Percentiles rank a stretch among this genome's conserved stretches.
Evolutionary conservation across 73 alveolate genomes (phyloP).

Genomic region (Tetrahymena borealis): DNA sequence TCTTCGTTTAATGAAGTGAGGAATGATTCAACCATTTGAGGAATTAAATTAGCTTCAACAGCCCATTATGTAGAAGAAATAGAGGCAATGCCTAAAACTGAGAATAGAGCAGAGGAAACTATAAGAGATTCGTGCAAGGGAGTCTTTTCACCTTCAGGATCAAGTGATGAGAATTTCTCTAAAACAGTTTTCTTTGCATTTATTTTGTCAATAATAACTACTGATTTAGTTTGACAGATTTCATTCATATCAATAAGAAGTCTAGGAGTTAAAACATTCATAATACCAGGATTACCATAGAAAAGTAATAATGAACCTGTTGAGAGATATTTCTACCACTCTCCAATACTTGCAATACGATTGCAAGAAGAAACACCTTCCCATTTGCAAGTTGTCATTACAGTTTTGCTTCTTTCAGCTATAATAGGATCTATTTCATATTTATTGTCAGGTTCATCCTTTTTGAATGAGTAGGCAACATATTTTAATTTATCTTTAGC

Average conservation of each 20-base stretch:
- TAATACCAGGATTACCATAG: conserved; percentile 37
- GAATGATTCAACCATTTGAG: conserved; percentile 21
- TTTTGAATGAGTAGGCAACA: conserved; percentile 23
- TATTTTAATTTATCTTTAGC: conserved; percentile 34
- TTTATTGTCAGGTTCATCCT: conserved; percentile 12
- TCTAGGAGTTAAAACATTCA: conserved; percentile 25
- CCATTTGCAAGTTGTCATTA: conserved; percentile 3
- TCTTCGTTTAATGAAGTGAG: conserved; percentile 12
- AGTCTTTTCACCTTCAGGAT: conserved; percentile 47
- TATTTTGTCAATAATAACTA: conserved; percentile 32
- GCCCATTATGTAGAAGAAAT: conserved; percentile 35
- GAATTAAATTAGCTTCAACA: conserved; percentile 13
- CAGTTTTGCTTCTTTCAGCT: conserved; percentile 2
- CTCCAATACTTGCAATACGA: conserved; percentile 37
- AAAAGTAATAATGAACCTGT: conserved; percentile 23
- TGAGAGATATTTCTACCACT: conserved; percentile 11
- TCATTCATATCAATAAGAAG: conserved; percentile 24
- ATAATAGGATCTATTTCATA: conserved; percentile 21
- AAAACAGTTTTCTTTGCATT: conserved; percentile 40
- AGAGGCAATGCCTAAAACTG: conserved; percentile 20
- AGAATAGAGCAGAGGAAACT: conserved; percentile 5
- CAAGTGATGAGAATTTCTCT: conserved; percentile 37
- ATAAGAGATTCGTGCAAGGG: conserved; percentile 21
- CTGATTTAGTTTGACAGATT: conserved; percentile 9
- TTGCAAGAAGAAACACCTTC: conserved; percentile 36